Evolutionary conservation across 805 yeast genomes (phyloP), one percentile per base, ranked within the genome.

Genomic region (Cyberlindnera xylosilytica): DNA sequence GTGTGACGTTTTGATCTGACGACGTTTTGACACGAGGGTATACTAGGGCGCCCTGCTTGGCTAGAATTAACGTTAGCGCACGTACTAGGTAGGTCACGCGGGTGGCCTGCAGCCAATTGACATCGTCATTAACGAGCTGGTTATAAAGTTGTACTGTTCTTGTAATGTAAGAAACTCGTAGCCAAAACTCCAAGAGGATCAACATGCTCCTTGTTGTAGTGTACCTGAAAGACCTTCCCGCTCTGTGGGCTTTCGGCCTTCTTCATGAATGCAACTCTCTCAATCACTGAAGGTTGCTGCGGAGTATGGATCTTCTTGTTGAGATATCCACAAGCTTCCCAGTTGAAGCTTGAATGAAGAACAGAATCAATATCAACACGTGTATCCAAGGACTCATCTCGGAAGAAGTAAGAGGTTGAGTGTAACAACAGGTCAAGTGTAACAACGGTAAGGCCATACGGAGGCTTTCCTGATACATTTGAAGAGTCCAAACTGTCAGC

Each of bases 161-260:
- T 36, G 42, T 42, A 48, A 7, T 50, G 50, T 16, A 53, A 7
- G 27, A 54, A 49, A 4, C 49, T 36, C 1, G 54, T 45, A 2
- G 44, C 13, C 6, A 54, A 13, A 6, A 41, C 54, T 18, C 48
- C 34, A 4, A 46, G 31, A 3, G 24, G 34, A 11, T 54, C 60
- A 20, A 51, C 39, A 16, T 32, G 36, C 4, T 28, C 42, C 10
- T 41, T 38, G 41, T 56, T 49, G 13, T 53, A 10, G 30, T 31
- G 33, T 6, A 50, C 26, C 24, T 6, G 33, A 7, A 11, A 34
- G 31, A 2, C 35, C 41, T 8, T 26, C 20, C 2, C 37, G n/a
- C 29, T 36, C 45, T 13, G 8, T 22, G 7, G 24, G 24, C 10
- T 22, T 7, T 22, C 24, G 7, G 24, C 10, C 7, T n/a, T 8